Evolutionary conservation across 2,329 filamentous ascomycete species (phyloP), one percentile per base, ranked within the genome.

Genomic region (Fusarium buxicola): DNA sequence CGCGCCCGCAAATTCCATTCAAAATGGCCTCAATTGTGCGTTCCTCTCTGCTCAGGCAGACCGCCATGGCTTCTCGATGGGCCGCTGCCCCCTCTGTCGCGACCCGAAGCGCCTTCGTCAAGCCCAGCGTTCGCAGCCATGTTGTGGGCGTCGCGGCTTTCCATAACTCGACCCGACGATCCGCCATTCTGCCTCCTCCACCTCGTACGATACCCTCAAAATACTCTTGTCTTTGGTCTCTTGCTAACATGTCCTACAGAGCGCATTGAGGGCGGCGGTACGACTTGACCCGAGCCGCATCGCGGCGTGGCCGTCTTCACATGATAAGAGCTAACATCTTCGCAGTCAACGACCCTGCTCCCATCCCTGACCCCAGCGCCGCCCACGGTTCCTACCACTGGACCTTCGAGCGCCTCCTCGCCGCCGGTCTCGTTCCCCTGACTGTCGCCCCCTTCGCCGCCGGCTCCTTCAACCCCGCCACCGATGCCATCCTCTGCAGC

Each of bases 381-480:
- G 82, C 88, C 53, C 92, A 99, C 81, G 95, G 95, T 71, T 96
- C 91, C 78, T 99, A 98, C 84, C 95, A 99, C 86, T 99, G 95
- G 95, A 92, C 91, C 59, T 97, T 97, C 74, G 95, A 99, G 84
- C 93, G 92, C 74, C 76, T 92, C 54, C 81, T 98, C 70, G 89
- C 92, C 55, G 89, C 87, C 55, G 90, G 88, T 53, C 87, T 99
- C 61, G 82, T 99, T 61, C 96, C 95, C 46, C 83, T 99, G 66
- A 92, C 90, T 63, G 84, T 98, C 68, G 90, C 93, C 34, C 95
- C 95, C 63, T 99, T 99, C 80, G 94, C 94, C 60, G 89, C 92
- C 59, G 94, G 94, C 73, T 92, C 92, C 34, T 84, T 98, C 68
- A 96, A 97, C 86, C 95, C 95, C 47, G 83, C 90, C 65, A 86